Conservation (phyloP, 1,139 yeast species). For the Candida albicans region DNA sequence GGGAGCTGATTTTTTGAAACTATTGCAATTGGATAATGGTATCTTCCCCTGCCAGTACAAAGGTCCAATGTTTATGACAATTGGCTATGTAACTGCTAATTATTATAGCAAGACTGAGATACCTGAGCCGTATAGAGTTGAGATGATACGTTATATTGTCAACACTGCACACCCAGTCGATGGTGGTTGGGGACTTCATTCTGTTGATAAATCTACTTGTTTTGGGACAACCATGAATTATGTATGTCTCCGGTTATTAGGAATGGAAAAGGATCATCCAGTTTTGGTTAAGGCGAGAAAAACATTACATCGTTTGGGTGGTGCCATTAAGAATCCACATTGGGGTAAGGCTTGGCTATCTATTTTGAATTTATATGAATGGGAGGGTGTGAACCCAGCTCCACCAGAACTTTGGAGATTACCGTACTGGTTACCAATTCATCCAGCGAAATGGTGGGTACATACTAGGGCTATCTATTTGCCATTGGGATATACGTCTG, state of each 20-base stretch:
- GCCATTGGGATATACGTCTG: slow-evolving; percentile 80
- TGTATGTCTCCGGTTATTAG: slow-evolving; percentile 72
- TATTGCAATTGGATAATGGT: slow-evolving; percentile 72
- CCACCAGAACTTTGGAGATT: slow-evolving; percentile 94
- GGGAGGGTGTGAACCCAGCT: slow-evolving; percentile 98
- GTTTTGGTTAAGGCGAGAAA: slow-evolving; percentile 78
- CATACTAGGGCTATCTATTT: slow-evolving; percentile 92
- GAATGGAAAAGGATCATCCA: slow-evolving; percentile 70
- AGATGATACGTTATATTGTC: slow-evolving; percentile 78
- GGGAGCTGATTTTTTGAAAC: slow-evolving; percentile 69
- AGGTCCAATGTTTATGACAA: slow-evolving; percentile 97
- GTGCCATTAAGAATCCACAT: slow-evolving; percentile 88
- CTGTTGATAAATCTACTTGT: slow-evolving; percentile 88
- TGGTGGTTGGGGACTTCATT: slow-evolving; percentile 99
- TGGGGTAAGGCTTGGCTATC: slow-evolving; percentile 98
- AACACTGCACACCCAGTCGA: slow-evolving; percentile 95
- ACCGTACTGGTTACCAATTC: slow-evolving; percentile 79
- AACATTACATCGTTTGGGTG: slow-evolving; percentile 73
- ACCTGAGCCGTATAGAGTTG: slow-evolving; percentile 63
- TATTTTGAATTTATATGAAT: slow-evolving; percentile 73
- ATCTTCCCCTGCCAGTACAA: slow-evolving; percentile 89
- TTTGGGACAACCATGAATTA: slow-evolving; percentile 93
- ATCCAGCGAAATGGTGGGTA: slow-evolving; percentile 99
- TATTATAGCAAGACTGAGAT: slow-evolving; percentile 71
- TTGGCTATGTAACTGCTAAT: slow-evolving; percentile 78